Percentiles rank a stretch among this genome's conserved stretches.
Evolutionary conservation across 768 basidiomycete species (phyloP).

Genomic region (Phlebiopsis gigantea): DNA sequence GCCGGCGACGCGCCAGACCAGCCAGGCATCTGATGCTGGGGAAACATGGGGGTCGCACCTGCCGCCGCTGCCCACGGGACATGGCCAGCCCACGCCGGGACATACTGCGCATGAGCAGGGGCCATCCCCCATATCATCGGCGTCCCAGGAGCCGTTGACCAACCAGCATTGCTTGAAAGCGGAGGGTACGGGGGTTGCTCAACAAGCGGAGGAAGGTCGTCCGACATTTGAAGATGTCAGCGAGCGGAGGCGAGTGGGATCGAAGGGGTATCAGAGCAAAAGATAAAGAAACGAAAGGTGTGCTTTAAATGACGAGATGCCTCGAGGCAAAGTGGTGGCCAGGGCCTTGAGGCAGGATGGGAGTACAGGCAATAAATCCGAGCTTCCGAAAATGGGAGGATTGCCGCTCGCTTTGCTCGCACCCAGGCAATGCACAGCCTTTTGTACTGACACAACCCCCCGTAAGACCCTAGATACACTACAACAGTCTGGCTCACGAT

Average conservation of each 20-base stretch:
- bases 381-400: conserved; percentile 5
- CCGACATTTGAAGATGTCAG: not conserved
- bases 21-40: conserved; percentile 2
- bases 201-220: conserved; percentile 12
- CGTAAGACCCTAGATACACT: no score
- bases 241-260: not conserved
- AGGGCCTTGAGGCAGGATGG: conserved; percentile 7
- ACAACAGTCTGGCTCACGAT: no score
- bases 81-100: not conserved
- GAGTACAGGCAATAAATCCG: conserved; percentile 3
- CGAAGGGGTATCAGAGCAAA: not conserved
- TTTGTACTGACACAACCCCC: not conserved
- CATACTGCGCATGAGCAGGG: not conserved
- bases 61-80: not conserved
- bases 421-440: not conserved
- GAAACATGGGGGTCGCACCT: conserved; percentile 5
- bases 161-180: not conserved
- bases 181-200: conserved; percentile 1
- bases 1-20: conserved; percentile 4
- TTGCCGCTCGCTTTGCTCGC: not conserved
- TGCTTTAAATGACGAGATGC: conserved; percentile 4
- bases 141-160: not conserved
- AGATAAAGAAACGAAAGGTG: not conserved
- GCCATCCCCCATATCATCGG: not conserved
- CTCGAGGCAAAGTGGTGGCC: conserved; percentile 7